These are phyloP conservation scores for Zygosaccharomyces gambellarensis DNA, from an alignment of 805 yeast genomes.

Conservation along the genomic window DNA sequence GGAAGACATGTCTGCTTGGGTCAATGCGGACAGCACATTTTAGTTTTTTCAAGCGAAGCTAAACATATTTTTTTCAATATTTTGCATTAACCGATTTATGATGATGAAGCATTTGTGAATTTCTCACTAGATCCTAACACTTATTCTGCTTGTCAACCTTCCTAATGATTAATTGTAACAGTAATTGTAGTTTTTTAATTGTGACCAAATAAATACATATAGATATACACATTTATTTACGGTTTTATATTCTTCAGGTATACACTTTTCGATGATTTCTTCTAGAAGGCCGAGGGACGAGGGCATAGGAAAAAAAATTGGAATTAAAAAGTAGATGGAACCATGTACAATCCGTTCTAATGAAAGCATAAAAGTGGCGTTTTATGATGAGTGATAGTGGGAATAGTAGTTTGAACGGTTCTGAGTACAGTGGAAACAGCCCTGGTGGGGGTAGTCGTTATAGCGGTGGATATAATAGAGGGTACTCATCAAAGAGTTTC, in stretches of 20 bases:
- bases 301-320: too few species aligned
- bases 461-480: constrained; percentile 9
- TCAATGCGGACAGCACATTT: constrained; percentile 42
- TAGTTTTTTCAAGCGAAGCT: background rate
- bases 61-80: too few species aligned
- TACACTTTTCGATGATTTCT: too few species aligned
- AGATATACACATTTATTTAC: too few species aligned
- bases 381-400: constrained; percentile 3
- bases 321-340: too few species aligned
- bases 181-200: too few species aligned
- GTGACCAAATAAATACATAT: too few species aligned
- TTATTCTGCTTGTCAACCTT: background rate
- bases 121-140: background rate
- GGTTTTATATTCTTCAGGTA: too few species aligned
- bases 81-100: constrained; percentile 2
- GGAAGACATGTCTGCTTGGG: constrained; percentile 62
- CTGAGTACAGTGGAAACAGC: constrained; percentile 1
- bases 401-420: background rate
- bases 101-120: background rate
- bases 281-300: too few species aligned
- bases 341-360: background rate
- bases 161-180: background rate
- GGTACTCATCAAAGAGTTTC: constrained; percentile 9
- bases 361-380: background rate
- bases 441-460: constrained; percentile 7